Percentiles rank a stretch among this genome's conserved stretches.
Conservation (phyloP, 306 rosid species). For the Rosa persica region DNA sequence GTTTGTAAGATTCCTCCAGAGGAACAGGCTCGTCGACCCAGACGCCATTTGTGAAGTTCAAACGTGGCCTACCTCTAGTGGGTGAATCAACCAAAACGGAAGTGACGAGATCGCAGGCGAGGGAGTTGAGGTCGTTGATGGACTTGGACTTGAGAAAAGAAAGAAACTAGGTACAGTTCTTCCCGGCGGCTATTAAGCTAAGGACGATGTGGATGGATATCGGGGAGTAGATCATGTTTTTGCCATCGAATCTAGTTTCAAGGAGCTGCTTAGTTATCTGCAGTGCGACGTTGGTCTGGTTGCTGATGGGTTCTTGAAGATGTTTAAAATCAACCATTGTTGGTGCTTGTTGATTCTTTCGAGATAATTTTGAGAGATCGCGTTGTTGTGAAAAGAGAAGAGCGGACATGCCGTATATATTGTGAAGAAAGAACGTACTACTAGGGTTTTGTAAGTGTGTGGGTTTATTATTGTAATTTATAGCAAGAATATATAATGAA, state of each 20-base stretch:
- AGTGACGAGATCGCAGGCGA: neutral
- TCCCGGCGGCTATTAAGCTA: slow-evolving; percentile 4
- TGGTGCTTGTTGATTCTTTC: too few species aligned
- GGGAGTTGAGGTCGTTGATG: neutral
- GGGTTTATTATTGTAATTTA: too few species aligned
- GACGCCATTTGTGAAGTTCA: slow-evolving; percentile 5
- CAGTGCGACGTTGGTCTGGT: neutral
- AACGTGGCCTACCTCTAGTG: neutral
- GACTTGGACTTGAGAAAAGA: neutral
- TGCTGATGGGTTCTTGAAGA: neutral
- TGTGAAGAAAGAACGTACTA: too few species aligned
- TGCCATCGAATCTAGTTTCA: neutral
- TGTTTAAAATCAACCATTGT: too few species aligned
- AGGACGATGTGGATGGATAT: neutral
- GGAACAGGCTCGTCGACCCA: neutral
- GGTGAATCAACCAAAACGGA: neutral
- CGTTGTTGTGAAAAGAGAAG: too few species aligned
- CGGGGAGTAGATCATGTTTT: slow-evolving; percentile 14
- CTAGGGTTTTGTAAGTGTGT: too few species aligned
- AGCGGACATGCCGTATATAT: too few species aligned
- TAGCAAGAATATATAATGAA: too few species aligned
- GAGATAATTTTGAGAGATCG: too few species aligned
- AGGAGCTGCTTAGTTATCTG: neutral
- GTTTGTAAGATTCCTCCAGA: neutral
- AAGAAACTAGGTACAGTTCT: slow-evolving; percentile 5